Evolutionary conservation across 345 rosid genomes (phyloP), one percentile per base, ranked within the genome.

Genomic region (Sisymbrium irio): DNA sequence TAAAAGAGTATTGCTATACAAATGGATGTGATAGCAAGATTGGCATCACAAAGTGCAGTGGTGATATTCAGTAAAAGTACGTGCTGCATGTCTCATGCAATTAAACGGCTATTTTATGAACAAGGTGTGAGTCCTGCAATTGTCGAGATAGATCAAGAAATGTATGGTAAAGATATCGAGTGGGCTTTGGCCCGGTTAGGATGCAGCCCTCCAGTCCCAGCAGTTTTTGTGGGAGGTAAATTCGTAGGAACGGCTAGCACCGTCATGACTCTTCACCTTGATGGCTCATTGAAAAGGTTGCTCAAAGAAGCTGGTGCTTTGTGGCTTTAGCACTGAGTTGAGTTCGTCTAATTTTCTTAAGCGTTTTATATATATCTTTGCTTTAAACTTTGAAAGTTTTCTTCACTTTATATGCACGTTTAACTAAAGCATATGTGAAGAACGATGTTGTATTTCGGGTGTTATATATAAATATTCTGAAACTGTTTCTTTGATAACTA

Each of bases 11-110:
- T 12, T 62, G 54, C 39, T 25, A 73, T 28, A 58, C n/a, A 73
- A 53, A 94, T 94, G 98, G 98, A 94, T 71, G 73, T 86, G 15
- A 86, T 94, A 8, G 82, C 82, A 12, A 94, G 80, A 73, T 57
- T 94, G 67, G 93, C 90, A 10, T 85, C 96, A 1, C 95, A 89
- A 49, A 94, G 85, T 81, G 96, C 96, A 17, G 97, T 94, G 81
- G 97, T 94, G 87, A 89, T 91, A 44, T 94, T 91, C 86, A 94
- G 96, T 86, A 91, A 89, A 87, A 91, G 91, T 67, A 78, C 96
- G 3, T 94, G 97, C 75, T 88, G 91, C 82, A 89, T 94, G 96
- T 77, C 93, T 83, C 97, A 94, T 74, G 87, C 98, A 53, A 88
- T 91, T 37, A 91, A 94, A 81, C 82, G 93, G 41, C 62, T 94